Evolutionary conservation across 768 basidiomycete species (phyloP).

Genomic region (Trametes sanguinea): DNA sequence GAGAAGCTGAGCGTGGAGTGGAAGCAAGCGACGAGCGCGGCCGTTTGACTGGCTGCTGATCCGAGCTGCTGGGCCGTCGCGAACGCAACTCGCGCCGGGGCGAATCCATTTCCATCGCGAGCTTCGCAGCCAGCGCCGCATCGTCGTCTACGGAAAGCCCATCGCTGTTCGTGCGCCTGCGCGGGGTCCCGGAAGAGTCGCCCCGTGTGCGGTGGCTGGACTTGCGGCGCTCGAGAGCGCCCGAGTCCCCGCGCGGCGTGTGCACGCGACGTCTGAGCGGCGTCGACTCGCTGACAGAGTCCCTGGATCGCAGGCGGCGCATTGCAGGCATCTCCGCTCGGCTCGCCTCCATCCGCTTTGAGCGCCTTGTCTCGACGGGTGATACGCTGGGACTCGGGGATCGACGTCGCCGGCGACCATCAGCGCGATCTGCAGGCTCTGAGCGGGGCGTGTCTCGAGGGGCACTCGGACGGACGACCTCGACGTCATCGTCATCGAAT

Average conservation of each 20-base stretch:
- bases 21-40: slow-evolving; percentile 6
- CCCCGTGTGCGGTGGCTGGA: slow-evolving; percentile 1
- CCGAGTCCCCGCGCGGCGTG: slow-evolving; percentile 3
- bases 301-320: slow-evolving; percentile 19
- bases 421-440: background rate
- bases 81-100: slow-evolving; percentile 34
- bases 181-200: slow-evolving; percentile 1
- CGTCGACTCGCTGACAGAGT: slow-evolving; percentile 15
- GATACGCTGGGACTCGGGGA: slow-evolving; percentile 5
- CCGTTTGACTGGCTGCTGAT: slow-evolving; percentile 17
- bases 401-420: background rate
- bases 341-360: slow-evolving; percentile 10
- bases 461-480: slow-evolving; percentile 22
- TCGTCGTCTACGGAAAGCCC: slow-evolving; percentile 15
- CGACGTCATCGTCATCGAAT: slow-evolving; percentile 35
- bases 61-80: slow-evolving; percentile 30
- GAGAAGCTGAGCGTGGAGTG: slow-evolving; percentile 21
- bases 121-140: slow-evolving; percentile 32
- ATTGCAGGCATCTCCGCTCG: slow-evolving; percentile 7
- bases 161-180: background rate
- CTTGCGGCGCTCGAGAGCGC: slow-evolving; percentile 2
- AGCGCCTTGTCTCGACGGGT: slow-evolving; percentile 6
- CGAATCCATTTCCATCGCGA: slow-evolving; percentile 33
- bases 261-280: slow-evolving; percentile 14
- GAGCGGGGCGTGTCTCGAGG: slow-evolving; percentile 1